Evolutionary conservation across 176 grass and related monocot genomes (phyloP), one percentile per base, ranked within the genome.

Genomic region (Rhipidocladum racemiflorum): DNA sequence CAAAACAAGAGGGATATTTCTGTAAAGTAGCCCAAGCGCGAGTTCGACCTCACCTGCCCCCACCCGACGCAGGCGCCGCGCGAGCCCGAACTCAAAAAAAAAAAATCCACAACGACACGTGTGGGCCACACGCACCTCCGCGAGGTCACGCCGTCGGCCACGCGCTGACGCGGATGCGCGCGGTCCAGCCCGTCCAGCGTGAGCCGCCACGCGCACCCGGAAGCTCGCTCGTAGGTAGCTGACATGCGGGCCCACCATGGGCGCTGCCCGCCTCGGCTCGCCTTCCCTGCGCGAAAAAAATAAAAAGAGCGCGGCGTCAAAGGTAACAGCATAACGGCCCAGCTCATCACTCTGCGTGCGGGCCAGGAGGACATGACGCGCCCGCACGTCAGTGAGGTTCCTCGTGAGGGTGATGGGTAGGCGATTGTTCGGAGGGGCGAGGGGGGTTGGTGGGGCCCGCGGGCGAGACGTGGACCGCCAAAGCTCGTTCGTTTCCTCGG

Each of bases 281-380:
- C 18, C 9, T n/a, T n/a, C 8, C 21, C 2, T 1, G 20, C 7
- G 20, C 6, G 2, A 51, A 9, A 55, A 14, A 54, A 9, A 51
- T 7, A 18, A 48, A 48, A 15, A 7, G 49, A 17, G 1, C 5
- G 3, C 6, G 0, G 17, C 7, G 7, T 6, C 21, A 20, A 38
- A 20, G 17, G 32, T 9, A 17, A 23, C 36, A 4, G 0, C 20
- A 23, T 6, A 14, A 0, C 0, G 0, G 0, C 6, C 4, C 21
- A 68, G 21, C 21, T 7, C 65, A 7, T 2, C n/a, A 23, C 1
- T 1, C 14, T 27, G 21, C 39, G n/a, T 1, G n/a, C 27, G n/a
- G 66, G 66, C 16, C 66, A 14, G 12, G 11, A 27, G 5, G 20
- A 6, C 1, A 1, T 0, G 12, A 0, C 0, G n/a, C 12, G 39